Conservation (phyloP, 371 early-diverging fungal genomes). For the Syncephalastrum sp. region DNA sequence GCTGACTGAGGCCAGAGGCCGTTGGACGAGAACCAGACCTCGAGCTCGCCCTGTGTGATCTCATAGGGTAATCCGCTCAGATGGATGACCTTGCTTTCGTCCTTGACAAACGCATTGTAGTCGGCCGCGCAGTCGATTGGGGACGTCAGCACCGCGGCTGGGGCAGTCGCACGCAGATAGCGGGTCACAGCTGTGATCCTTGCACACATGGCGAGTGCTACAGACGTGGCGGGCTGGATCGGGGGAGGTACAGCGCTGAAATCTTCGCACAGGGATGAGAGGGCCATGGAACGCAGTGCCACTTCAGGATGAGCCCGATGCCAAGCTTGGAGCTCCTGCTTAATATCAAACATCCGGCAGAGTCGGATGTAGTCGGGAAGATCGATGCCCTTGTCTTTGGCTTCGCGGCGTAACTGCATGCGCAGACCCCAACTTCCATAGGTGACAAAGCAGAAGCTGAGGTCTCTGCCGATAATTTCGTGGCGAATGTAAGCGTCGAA, state of each 20-base stretch:
- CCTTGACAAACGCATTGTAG: slow-evolving; percentile 64
- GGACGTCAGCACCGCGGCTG: too few relatives aligned
- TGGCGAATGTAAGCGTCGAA: slow-evolving; percentile 59
- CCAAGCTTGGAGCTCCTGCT: slow-evolving; percentile 69
- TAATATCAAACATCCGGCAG: slow-evolving; percentile 72
- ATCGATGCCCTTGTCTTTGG: slow-evolving; percentile 64
- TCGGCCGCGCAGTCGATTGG: slow-evolving; percentile 69
- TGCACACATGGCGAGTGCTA: slow-evolving; percentile 53
- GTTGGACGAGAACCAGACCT: slow-evolving; percentile 63
- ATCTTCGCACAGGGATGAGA: slow-evolving; percentile 63
- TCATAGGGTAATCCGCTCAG: slow-evolving; percentile 61
- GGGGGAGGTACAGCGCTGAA: slow-evolving; percentile 48
- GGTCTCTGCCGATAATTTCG: slow-evolving; percentile 54
- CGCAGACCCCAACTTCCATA: slow-evolving; percentile 78
- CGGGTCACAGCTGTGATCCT: slow-evolving; percentile 62
- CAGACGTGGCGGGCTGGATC: slow-evolving; percentile 46
- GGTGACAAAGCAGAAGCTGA: slow-evolving; percentile 72
- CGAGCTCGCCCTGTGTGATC: slow-evolving; percentile 65
- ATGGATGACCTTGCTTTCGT: slow-evolving; percentile 67
- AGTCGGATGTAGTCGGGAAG: slow-evolving; percentile 60
- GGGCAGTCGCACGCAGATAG: slow-evolving; percentile 25
- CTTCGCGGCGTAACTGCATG: slow-evolving; percentile 70
- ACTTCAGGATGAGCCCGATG: slow-evolving; percentile 65
- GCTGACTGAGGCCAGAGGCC: slow-evolving; percentile 56
- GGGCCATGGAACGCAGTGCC: slow-evolving; percentile 54